phyloP scores from a whole-genome alignment of 2,329 filamentous ascomycete genomes.

The Fusarium haematococcum region DNA sequence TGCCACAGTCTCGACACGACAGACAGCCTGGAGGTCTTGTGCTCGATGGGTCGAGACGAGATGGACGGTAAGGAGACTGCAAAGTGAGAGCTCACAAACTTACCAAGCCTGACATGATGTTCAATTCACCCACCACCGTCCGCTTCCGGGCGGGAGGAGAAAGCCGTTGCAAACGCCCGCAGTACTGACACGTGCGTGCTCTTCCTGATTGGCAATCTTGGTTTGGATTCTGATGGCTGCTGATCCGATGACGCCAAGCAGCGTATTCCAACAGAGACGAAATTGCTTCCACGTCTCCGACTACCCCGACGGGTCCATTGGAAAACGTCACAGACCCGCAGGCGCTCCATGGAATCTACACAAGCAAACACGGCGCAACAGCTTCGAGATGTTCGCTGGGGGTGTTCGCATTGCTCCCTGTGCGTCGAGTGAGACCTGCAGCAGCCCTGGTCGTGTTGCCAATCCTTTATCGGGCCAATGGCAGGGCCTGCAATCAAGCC shows the following conservation, averaged over 20 bases:
- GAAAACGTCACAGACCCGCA: slow-evolving; percentile 16
- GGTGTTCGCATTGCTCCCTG: slow-evolving; percentile 6
- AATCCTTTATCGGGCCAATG: slow-evolving; percentile 32
- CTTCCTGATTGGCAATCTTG: slow-evolving; percentile 19
- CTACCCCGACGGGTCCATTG: slow-evolving; percentile 6
- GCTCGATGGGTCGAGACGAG: neutral
- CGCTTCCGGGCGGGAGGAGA: slow-evolving; percentile 6
- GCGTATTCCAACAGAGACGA: slow-evolving; percentile 10
- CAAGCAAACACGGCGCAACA: neutral
- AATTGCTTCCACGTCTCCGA: slow-evolving; percentile 10
- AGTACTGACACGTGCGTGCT: slow-evolving; percentile 1
- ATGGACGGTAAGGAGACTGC: neutral
- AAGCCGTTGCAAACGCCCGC: slow-evolving; percentile 29
- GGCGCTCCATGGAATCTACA: neutral
- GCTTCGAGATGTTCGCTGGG: neutral
- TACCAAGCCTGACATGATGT: neutral
- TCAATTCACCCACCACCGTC: neutral
- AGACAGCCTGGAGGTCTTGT: neutral
- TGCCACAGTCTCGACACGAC: slow-evolving; percentile 5
- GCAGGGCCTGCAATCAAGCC: neutral
- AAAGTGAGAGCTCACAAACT: neutral
- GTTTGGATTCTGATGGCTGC: slow-evolving; percentile 6
- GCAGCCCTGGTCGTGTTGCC: slow-evolving; percentile 13
- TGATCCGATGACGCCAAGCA: slow-evolving; percentile 32
- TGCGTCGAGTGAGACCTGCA: neutral